These are phyloP conservation scores for Psilocybe mexicana DNA, from an alignment of 1,284 basidiomycete species.

Conservation along the genomic window DNA sequence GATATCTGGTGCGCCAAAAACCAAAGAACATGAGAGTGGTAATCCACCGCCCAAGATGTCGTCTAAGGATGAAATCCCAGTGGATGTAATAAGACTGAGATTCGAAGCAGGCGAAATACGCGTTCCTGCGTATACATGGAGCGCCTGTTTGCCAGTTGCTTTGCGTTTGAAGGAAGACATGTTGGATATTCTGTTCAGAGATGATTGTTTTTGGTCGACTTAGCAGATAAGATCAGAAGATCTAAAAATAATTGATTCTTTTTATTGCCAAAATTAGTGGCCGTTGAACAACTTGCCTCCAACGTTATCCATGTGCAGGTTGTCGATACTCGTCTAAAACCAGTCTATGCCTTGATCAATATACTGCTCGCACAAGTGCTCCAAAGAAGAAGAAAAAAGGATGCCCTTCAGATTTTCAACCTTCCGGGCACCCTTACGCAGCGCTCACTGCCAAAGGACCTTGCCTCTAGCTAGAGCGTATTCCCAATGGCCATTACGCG, in stretches of 20 bases:
- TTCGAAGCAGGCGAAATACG: conserved; percentile 63
- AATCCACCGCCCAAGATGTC: conserved; percentile 93
- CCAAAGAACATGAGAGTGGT: conserved; percentile 77
- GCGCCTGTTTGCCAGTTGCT: conserved; percentile 41
- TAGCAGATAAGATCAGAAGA: conserved; percentile 18
- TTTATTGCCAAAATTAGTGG: no score
- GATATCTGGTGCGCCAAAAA: conserved; percentile 78
- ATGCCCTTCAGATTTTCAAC: conserved; percentile 7
- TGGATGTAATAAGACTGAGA: conserved; percentile 72
- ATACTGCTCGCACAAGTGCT: neutral
- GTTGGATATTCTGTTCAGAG: neutral
- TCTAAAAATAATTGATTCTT: neutral
- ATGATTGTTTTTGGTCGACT: neutral
- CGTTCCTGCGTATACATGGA: conserved; percentile 53
- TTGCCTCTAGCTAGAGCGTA: neutral
- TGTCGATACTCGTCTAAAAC: no score
- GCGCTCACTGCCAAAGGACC: neutral
- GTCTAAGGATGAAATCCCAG: conserved; percentile 93
- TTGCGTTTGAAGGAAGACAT: conserved; percentile 88
- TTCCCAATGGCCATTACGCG: neutral
- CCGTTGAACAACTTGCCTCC: no score
- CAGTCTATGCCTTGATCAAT: neutral
- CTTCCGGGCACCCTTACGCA: neutral
- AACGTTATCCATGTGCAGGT: no score
- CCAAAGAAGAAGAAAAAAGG: neutral